phyloP scores from a whole-genome alignment of 352 stramenopile genomes.

The Detonula confervacea region DNA sequence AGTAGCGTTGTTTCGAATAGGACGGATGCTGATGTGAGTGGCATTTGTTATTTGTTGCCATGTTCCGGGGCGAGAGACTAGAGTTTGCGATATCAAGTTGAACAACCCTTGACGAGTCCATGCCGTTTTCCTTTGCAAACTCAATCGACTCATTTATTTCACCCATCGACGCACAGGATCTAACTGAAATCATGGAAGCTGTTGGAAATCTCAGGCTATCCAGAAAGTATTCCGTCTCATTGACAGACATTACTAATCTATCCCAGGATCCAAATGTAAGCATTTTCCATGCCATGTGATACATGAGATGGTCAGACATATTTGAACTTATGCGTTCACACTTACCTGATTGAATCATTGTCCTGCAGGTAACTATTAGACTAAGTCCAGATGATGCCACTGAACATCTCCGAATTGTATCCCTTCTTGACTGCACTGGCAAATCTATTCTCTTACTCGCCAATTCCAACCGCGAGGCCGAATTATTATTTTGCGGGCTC shows the following conservation, averaged over 20 bases:
- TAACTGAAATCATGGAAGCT: constrained; percentile 32
- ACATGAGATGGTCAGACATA: background rate
- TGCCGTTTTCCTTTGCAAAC: no score
- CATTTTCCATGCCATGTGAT: background rate
- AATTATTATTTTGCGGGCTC: constrained; percentile 78
- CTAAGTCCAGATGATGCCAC: constrained; percentile 70
- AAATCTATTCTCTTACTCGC: constrained; percentile 82
- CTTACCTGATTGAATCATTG: constrained; percentile 7
- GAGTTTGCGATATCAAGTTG: no score
- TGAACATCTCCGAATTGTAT: constrained; percentile 72
- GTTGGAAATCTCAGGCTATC: constrained; percentile 70
- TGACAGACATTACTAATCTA: constrained; percentile 76
- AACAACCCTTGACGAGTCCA: no score
- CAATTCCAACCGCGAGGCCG: constrained; percentile 72
- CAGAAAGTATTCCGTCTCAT: constrained; percentile 76
- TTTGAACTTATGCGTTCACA: no score
- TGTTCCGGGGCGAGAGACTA: no score
- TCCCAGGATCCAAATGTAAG: constrained; percentile 68
- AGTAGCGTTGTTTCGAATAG: constrained; percentile 46
- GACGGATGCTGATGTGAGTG: constrained; percentile 45
- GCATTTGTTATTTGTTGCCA: background rate
- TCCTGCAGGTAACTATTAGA: constrained; percentile 50
- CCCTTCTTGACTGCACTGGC: constrained; percentile 64
- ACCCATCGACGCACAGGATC: no score
- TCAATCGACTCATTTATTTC: no score